Percentiles rank a stretch among this genome's conserved stretches.
These are phyloP conservation scores for Lanmaoa pseudosensibilis DNA, from an alignment of 768 basidiomycete species.

Conservation along the genomic window DNA sequence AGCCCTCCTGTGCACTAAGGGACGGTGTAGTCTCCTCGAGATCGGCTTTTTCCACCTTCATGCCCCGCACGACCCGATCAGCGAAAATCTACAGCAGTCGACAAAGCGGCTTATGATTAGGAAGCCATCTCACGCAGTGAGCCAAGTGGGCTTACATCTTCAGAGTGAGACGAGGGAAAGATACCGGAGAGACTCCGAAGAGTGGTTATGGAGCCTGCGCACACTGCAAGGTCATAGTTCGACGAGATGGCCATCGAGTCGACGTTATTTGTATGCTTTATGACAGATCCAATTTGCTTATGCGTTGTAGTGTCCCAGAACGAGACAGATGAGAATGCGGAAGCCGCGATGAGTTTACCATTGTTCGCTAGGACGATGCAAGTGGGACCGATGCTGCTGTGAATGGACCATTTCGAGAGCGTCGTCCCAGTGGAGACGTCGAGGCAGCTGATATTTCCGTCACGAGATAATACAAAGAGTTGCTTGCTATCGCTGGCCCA, in stretches of 20 bases:
- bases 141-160: constrained; percentile 1
- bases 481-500: constrained; percentile 3
- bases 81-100: too few species aligned
- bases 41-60: too few species aligned
- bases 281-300: background rate
- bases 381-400: background rate
- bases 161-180: constrained; percentile 1
- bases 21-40: too few species aligned
- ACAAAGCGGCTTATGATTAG: too few species aligned
- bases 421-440: background rate
- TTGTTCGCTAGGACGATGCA: background rate
- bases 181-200: background rate
- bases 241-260: constrained; percentile 2
- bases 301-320: constrained; percentile 10
- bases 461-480: background rate
- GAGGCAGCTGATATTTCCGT: background rate
- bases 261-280: background rate
- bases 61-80: too few species aligned
- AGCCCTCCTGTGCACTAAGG: background rate
- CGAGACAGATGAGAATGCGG: background rate
- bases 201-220: background rate
- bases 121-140: too few species aligned
- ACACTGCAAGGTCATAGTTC: constrained; percentile 1
- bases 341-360: constrained; percentile 1
- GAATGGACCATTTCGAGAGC: background rate